A percentile compares a stretch with the other conserved stretches of the same genome.
These are phyloP conservation scores for Silene noctiflora DNA, from an alignment of 179 eudicot genomes.

Conservation along the genomic window DNA sequence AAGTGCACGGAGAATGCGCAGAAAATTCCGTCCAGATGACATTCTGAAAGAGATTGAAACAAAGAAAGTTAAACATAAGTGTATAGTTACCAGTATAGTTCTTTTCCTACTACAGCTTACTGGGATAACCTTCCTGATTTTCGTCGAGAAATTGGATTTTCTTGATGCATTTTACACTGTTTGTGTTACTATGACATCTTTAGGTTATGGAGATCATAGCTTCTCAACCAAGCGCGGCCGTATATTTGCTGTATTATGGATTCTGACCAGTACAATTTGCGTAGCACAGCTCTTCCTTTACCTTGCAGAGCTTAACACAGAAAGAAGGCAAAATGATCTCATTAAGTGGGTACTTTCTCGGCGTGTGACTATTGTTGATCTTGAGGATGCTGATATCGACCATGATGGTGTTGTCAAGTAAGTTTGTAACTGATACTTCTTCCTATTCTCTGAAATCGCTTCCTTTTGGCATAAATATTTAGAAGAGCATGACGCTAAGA, in stretches of 20 bases:
- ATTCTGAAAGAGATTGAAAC: conserved; percentile 45
- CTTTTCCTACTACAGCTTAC: conserved; percentile 40
- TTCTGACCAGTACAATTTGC: conserved; percentile 57
- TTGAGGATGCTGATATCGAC: conserved; percentile 75
- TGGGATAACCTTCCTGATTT: conserved; percentile 45
- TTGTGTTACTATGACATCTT: conserved; percentile 64
- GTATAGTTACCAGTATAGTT: conserved; percentile 26
- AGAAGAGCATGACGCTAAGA: no score
- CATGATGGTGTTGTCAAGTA: conserved; percentile 61
- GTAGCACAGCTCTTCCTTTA: conserved; percentile 61
- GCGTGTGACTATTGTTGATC: conserved; percentile 49
- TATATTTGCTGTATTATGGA: conserved; percentile 68
- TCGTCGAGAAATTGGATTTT: conserved; percentile 43
- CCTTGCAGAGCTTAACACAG: conserved; percentile 60
- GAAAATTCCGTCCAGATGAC: conserved; percentile 28
- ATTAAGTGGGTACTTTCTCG: conserved; percentile 52
- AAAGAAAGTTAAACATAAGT: conserved; percentile 44
- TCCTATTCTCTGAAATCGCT: no score
- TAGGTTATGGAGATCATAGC: conserved; percentile 75
- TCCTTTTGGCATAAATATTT: no score
- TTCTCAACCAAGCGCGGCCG: conserved; percentile 66
- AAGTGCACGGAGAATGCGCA: conserved; percentile 41
- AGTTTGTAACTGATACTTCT: conserved; percentile 11
- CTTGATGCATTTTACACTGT: conserved; percentile 76
- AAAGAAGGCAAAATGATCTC: conserved; percentile 40